These are phyloP conservation scores for Mycena leptocephala DNA, from an alignment of 768 basidiomycete species.

Conservation along the genomic window DNA sequence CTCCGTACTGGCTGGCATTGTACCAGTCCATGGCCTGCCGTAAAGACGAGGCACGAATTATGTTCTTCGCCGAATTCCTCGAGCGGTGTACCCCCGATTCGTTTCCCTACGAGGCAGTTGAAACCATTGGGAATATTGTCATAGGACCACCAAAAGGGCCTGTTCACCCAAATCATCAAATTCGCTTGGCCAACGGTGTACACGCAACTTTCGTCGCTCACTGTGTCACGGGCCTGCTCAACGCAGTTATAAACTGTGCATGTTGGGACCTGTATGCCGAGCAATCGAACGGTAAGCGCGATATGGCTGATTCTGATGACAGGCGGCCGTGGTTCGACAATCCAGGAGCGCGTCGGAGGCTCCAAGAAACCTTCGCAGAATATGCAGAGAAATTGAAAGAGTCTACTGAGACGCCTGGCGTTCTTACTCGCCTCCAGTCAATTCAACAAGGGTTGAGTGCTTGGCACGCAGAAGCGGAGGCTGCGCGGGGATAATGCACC, in stretches of 20 bases:
- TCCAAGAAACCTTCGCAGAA: not conserved
- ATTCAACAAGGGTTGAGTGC: not conserved
- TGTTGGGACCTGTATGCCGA: not conserved
- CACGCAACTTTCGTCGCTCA: not conserved
- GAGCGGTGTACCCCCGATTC: not conserved
- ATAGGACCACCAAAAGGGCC: not conserved
- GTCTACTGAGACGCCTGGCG: not conserved
- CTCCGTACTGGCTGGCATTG: not conserved
- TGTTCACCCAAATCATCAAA: not conserved
- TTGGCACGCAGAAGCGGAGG: not conserved
- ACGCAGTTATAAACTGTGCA: not conserved
- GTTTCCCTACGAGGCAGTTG: not conserved
- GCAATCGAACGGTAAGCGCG: not conserved
- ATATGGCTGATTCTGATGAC: not conserved
- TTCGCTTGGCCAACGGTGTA: not conserved
- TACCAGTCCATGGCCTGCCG: not conserved
- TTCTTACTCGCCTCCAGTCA: not conserved
- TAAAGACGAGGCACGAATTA: not conserved
- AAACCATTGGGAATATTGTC: not conserved
- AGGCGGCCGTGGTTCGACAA: not conserved
- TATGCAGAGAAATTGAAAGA: not conserved
- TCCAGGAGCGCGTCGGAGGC: not conserved
- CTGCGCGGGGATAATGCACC: not conserved
- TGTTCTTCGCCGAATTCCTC: not conserved
- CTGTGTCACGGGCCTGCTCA: not conserved